phyloP scores from a whole-genome alignment of 2,329 filamentous ascomycete genomes.

The Colletotrichum zoysiae region DNA sequence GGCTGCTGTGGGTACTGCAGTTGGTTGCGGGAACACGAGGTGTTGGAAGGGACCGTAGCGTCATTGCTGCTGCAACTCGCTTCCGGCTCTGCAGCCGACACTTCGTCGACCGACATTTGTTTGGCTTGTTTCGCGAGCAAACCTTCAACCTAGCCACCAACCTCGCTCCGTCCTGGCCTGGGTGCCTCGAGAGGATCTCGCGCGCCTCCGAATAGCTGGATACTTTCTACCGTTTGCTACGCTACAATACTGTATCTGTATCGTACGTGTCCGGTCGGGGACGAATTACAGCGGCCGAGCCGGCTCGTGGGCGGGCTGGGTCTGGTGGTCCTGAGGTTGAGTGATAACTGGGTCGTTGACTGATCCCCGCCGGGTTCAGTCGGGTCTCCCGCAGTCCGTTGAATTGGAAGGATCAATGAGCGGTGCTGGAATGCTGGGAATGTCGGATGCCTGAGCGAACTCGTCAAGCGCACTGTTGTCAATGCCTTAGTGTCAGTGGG shows the following conservation, averaged over 20 bases:
- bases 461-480: constrained; percentile 37
- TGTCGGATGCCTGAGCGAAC: constrained; percentile 33
- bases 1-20: constrained; percentile 29
- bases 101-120: constrained; percentile 31
- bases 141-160: constrained; percentile 1
- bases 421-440: constrained; percentile 32
- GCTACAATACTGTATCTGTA: constrained; percentile 3
- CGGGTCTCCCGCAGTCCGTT: constrained; percentile 23
- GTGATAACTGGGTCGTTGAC: constrained; percentile 38
- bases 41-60: not conserved
- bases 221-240: not conserved
- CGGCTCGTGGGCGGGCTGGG: constrained; percentile 34
- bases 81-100: constrained; percentile 20
- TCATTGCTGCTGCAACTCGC: constrained; percentile 17
- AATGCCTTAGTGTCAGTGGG: constrained; percentile 36
- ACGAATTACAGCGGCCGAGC: constrained; percentile 21
- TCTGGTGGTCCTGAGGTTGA: constrained; percentile 38
- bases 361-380: constrained; percentile 40
- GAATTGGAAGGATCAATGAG: constrained; percentile 33
- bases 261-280: constrained; percentile 24
- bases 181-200: constrained; percentile 3
- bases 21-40: constrained; percentile 21
- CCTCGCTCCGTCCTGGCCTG: not conserved
- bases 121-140: constrained; percentile 11
- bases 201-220: constrained; percentile 25